Conservation (phyloP, 768 basidiomycete genomes). For the Lyophyllum shimeji region DNA sequence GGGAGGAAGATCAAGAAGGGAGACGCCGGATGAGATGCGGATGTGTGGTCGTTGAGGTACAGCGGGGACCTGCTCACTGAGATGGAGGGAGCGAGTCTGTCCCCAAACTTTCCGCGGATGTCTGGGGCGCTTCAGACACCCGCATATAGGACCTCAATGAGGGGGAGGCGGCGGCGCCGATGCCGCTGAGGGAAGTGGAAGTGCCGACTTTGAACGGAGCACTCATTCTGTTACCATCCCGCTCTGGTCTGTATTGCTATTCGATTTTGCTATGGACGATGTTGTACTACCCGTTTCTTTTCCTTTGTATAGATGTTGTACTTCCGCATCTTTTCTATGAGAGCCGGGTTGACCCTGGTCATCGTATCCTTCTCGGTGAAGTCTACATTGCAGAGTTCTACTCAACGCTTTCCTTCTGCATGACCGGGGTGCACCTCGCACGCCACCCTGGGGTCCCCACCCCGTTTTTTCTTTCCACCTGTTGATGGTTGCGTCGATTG, state of each 20-base stretch:
- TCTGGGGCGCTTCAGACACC: not conserved
- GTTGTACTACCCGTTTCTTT: not conserved
- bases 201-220: not conserved
- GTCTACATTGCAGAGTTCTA: too few relatives aligned
- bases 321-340: not conserved
- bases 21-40: not conserved
- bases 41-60: not conserved
- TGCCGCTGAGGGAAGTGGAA: not conserved
- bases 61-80: not conserved
- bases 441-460: not conserved
- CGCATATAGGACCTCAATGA: not conserved
- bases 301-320: not conserved
- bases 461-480: too few relatives aligned
- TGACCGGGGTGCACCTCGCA: not conserved
- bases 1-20: not conserved
- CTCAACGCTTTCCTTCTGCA: not conserved
- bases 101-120: constrained; percentile 1
- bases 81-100: not conserved
- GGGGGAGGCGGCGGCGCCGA: not conserved
- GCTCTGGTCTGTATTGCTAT: not conserved
- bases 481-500: not conserved
- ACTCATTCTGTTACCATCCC: not conserved
- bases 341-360: not conserved
- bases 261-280: not conserved
- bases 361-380: too few relatives aligned